Conservation (phyloP, 108 stramenopile species). For the Cylindrotheca fusiformis region DNA sequence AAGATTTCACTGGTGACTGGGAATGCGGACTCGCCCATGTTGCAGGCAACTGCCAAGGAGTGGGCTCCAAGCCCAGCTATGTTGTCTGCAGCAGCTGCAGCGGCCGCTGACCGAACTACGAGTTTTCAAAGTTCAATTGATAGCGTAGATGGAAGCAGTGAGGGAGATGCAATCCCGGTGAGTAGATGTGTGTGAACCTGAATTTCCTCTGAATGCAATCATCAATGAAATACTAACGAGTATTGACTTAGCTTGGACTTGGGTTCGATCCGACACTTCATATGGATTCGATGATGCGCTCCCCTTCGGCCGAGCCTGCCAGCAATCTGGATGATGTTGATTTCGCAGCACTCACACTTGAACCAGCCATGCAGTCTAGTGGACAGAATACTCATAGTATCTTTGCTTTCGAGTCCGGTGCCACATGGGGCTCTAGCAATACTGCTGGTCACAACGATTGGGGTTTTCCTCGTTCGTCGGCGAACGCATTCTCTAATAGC, state of each 20-base stretch:
- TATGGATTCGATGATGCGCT: conserved; percentile 67
- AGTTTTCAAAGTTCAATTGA: not conserved
- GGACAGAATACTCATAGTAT: conserved; percentile 47
- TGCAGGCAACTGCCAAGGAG: conserved; percentile 69
- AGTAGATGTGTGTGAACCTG: conserved; percentile 9
- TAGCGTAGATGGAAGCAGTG: conserved; percentile 30
- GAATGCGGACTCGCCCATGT: conserved; percentile 53
- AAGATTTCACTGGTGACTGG: conserved; percentile 60
- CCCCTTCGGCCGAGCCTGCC: conserved; percentile 38
- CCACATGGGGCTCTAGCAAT: conserved; percentile 43
- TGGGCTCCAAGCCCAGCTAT: conserved; percentile 75
- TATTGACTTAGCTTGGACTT: conserved; percentile 53
- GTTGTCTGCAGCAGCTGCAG: conserved; percentile 28
- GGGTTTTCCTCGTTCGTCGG: conserved; percentile 17
- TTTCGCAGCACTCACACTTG: conserved; percentile 33
- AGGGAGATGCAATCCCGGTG: conserved; percentile 39
- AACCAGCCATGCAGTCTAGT: conserved; percentile 20
- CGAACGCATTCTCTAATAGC: not conserved
- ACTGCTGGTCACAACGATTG: conserved; percentile 18
- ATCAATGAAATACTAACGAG: conserved; percentile 7
- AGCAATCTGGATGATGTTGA: conserved; percentile 44
- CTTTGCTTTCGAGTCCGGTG: conserved; percentile 63
- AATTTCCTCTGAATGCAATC: too few species aligned
- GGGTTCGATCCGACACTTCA: conserved; percentile 72
- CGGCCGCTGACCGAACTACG: not conserved